Conservation (phyloP, 140 eudicot genomes). For the Oenanthe javanica region DNA sequence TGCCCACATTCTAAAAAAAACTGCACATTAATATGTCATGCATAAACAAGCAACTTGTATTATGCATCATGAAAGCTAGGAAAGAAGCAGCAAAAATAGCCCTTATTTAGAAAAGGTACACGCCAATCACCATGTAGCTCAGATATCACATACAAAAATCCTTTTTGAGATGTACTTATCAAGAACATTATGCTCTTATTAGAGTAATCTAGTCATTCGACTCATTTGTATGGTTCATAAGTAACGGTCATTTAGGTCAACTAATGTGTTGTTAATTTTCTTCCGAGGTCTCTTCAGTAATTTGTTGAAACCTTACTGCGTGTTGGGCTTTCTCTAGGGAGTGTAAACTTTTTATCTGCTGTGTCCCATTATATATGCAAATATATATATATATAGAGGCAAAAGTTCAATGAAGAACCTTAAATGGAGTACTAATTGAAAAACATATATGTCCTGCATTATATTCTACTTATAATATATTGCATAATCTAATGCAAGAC, state of each 20-base stretch:
- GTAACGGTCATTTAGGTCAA: not conserved
- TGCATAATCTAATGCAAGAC: too few relatives aligned
- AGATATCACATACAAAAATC: not conserved
- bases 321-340: not conserved
- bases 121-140: not conserved
- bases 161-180: not conserved
- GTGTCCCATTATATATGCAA: not conserved
- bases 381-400: too few relatives aligned
- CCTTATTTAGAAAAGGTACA: not conserved
- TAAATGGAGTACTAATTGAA: too few relatives aligned
- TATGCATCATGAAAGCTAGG: not conserved
- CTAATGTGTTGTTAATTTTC: not conserved
- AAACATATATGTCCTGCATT: too few relatives aligned
- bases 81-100: not conserved
- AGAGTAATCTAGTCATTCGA: not conserved
- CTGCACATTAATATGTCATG: not conserved
- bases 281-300: not conserved
- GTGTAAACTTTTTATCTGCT: not conserved
- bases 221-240: not conserved
- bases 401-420: too few relatives aligned
- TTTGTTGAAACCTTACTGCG: not conserved
- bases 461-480: too few relatives aligned
- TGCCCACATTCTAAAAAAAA: conserved; percentile 57
- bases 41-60: not conserved
- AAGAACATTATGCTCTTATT: not conserved